A percentile compares a stretch with the other conserved stretches of the same genome.
Conservation (phyloP, 106 monocot genomes). For the Cymbidium sinense region DNA sequence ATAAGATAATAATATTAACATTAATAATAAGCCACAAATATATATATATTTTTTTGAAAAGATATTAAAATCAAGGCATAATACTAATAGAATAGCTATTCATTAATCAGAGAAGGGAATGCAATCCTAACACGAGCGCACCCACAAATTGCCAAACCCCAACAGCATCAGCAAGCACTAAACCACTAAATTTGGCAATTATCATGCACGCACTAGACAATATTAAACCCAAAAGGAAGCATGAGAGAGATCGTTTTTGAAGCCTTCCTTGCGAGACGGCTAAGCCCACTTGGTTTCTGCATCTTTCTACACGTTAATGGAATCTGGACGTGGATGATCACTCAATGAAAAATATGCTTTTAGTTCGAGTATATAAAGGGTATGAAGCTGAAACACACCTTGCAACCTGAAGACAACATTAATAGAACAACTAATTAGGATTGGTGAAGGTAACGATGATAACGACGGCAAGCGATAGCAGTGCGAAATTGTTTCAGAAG, state of each 20-base stretch:
- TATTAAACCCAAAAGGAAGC: neutral
- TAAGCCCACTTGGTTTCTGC: neutral
- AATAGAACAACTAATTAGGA: neutral
- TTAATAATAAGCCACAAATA: no score
- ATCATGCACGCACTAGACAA: neutral
- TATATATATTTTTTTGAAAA: no score
- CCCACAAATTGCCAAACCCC: neutral
- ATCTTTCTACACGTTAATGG: neutral
- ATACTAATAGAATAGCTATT: neutral
- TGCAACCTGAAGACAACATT: neutral
- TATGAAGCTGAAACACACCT: neutral
- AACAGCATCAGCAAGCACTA: slow-evolving; percentile 18
- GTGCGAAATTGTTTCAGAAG: slow-evolving; percentile 14
- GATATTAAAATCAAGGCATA: no score
- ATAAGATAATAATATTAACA: no score
- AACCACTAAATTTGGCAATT: neutral
- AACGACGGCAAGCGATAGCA: slow-evolving; percentile 8
- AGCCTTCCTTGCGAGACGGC: neutral
- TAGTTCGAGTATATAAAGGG: neutral
- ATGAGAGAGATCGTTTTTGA: neutral
- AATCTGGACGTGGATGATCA: slow-evolving; percentile 1
- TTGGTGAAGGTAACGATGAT: neutral
- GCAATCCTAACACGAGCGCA: slow-evolving; percentile 20
- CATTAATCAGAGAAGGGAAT: neutral
- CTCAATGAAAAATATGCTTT: neutral